These are phyloP conservation scores for Naganishia liquefaciens DNA, from an alignment of 1,284 basidiomycete genomes.

Conservation along the genomic window DNA sequence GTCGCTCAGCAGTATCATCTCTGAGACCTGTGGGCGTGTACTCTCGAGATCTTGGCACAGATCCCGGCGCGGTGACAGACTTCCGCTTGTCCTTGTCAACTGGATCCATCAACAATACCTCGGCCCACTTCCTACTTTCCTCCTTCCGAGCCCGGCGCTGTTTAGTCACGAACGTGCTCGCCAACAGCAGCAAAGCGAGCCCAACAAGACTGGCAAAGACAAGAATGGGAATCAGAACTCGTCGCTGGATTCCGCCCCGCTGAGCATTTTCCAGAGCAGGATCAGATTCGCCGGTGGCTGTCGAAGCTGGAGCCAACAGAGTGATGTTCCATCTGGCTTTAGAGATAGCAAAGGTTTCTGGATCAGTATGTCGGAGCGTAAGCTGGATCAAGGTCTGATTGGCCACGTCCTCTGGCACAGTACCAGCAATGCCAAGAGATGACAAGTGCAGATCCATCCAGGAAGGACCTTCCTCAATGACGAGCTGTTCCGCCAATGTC, in stretches of 20 bases:
- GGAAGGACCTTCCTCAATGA: not conserved
- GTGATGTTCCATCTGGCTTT: slow-evolving; percentile 12
- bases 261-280: not conserved
- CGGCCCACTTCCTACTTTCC: slow-evolving; percentile 20
- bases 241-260: not conserved
- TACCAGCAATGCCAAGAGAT: not conserved
- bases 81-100: not conserved
- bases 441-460: slow-evolving; percentile 1
- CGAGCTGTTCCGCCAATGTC: not conserved
- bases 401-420: not conserved
- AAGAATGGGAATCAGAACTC: slow-evolving; percentile 3
- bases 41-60: not conserved
- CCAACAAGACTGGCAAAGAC: slow-evolving; percentile 11
- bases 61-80: not conserved
- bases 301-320: not conserved
- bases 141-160: not conserved
- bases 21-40: not conserved
- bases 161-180: not conserved
- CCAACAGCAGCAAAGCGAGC: not conserved
- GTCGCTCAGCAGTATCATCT: not conserved
- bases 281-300: not conserved
- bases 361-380: slow-evolving; percentile 1
- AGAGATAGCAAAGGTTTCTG: slow-evolving; percentile 12
- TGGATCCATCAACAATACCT: not conserved
- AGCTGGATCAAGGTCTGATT: not conserved